Conservation (phyloP, 495 filamentous ascomycete species). For the Thozetella sp. region DNA sequence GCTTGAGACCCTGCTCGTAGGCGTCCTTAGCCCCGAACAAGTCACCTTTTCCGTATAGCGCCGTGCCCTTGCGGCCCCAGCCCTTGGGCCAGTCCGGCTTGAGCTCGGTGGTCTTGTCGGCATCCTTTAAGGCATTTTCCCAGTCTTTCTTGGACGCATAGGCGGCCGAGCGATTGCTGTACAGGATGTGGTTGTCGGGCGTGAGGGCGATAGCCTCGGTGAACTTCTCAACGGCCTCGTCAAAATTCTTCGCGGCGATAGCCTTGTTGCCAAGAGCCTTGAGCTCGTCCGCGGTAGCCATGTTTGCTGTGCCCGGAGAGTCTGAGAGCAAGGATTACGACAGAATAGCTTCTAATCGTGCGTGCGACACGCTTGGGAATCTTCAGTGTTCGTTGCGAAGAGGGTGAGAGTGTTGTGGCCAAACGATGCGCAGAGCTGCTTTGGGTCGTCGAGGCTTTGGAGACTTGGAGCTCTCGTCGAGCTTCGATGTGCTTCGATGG, state of each 20-base stretch:
- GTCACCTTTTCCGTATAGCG: constrained; percentile 83
- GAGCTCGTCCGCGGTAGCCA: constrained; percentile 62
- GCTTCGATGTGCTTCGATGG: constrained; percentile 2
- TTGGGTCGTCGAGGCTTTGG: not conserved
- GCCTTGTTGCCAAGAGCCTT: constrained; percentile 98
- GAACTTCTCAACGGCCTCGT: constrained; percentile 93
- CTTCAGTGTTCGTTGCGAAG: not conserved
- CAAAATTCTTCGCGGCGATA: constrained; percentile 94
- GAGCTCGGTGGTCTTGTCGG: constrained; percentile 86
- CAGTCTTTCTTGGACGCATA: constrained; percentile 90
- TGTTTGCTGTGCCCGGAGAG: constrained; percentile 13
- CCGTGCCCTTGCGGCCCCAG: constrained; percentile 89
- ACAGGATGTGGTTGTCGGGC: constrained; percentile 89
- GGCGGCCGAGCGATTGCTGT: constrained; percentile 97
- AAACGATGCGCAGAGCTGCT: too few species aligned
- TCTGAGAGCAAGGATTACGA: not conserved
- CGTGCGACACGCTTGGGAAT: not conserved
- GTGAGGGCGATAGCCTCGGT: constrained; percentile 90
- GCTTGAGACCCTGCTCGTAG: constrained; percentile 87
- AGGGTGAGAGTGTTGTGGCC: too few species aligned
- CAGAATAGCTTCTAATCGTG: not conserved
- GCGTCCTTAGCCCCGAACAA: constrained; percentile 83
- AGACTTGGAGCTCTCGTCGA: constrained; percentile 2
- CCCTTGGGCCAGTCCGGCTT: constrained; percentile 99
- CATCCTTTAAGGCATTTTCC: constrained; percentile 82